These are phyloP conservation scores for Bromus sterilis DNA, from an alignment of 176 grass and related monocot species.

Conservation along the genomic window DNA sequence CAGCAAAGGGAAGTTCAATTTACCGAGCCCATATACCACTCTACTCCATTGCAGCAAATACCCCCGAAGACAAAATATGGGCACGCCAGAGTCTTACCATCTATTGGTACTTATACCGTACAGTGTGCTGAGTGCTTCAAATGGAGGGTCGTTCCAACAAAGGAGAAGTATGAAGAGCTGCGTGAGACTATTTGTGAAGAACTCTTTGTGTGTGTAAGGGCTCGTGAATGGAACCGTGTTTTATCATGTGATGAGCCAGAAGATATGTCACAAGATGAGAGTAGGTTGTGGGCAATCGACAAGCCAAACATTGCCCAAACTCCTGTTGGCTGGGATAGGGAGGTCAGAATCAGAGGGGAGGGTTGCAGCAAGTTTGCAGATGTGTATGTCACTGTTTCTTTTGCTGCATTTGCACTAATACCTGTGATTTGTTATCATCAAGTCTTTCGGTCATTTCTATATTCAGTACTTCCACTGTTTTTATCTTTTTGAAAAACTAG, in stretches of 20 bases:
- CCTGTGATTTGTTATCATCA: neutral
- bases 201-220: slow-evolving; percentile 52
- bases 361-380: slow-evolving; percentile 76
- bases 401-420: slow-evolving; percentile 14
- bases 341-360: slow-evolving; percentile 68
- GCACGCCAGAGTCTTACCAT: slow-evolving; percentile 28
- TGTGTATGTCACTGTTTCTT: slow-evolving; percentile 47
- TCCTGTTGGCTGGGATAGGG: slow-evolving; percentile 75
- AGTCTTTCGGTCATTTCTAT: neutral
- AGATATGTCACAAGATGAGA: slow-evolving; percentile 76
- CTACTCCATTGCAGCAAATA: neutral
- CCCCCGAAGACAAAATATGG: slow-evolving; percentile 1
- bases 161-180: slow-evolving; percentile 89
- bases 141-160: slow-evolving; percentile 81
- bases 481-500: neutral
- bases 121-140: slow-evolving; percentile 74
- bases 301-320: slow-evolving; percentile 61
- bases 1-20: neutral
- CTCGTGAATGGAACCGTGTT: slow-evolving; percentile 53
- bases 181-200: slow-evolving; percentile 50
- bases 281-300: slow-evolving; percentile 74
- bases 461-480: neutral
- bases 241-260: slow-evolving; percentile 61
- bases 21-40: neutral
- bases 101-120: slow-evolving; percentile 64